Evolutionary conservation across 805 yeast species (phyloP).

Genomic region (Saccharomycopsis lassenensis): DNA sequence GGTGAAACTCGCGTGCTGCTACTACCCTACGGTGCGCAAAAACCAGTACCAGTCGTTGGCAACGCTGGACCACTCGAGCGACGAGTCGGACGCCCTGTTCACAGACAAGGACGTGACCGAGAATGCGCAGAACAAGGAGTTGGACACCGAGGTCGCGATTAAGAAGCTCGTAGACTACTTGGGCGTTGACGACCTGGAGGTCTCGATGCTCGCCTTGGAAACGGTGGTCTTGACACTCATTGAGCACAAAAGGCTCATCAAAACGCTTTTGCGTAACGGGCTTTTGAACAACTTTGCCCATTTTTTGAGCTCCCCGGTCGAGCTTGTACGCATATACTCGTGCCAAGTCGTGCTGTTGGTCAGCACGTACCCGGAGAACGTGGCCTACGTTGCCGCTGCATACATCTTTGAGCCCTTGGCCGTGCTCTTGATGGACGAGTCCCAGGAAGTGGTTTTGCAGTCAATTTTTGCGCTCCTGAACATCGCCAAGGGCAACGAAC

Average conservation of each 20-base stretch:
- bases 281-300: constrained; percentile 9
- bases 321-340: constrained; percentile 13
- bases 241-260: constrained; percentile 13
- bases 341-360: constrained; percentile 16
- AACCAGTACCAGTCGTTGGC: background rate
- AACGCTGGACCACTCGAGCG: background rate
- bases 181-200: constrained; percentile 12
- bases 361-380: constrained; percentile 15
- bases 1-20: constrained; percentile 14
- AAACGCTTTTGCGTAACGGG: constrained; percentile 9
- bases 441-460: constrained; percentile 17
- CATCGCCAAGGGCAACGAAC: constrained; percentile 15
- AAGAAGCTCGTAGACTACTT: constrained; percentile 11
- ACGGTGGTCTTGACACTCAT: constrained; percentile 16
- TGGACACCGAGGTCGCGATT: constrained; percentile 10
- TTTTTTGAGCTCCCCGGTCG: constrained; percentile 10
- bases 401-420: constrained; percentile 15
- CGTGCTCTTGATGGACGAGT: constrained; percentile 16
- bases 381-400: constrained; percentile 9
- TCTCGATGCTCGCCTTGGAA: constrained; percentile 11
- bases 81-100: background rate
- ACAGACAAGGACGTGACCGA: background rate
- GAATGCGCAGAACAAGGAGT: background rate
- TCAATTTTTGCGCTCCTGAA: constrained; percentile 17
- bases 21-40: constrained; percentile 1